Conservation (phyloP, 768 basidiomycete species). For the Suillus sp. region DNA sequence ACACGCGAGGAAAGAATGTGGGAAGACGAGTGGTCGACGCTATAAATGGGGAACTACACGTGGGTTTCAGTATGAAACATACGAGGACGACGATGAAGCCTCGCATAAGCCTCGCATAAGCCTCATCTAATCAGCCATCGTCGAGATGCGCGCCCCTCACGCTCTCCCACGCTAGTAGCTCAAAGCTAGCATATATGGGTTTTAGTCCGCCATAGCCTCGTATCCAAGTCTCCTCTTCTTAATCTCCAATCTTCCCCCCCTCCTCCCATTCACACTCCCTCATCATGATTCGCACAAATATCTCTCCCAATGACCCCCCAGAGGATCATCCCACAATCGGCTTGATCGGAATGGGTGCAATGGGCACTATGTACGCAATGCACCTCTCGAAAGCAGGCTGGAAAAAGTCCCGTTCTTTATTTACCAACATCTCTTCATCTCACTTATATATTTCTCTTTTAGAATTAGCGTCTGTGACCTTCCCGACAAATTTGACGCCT, state of each 20-base stretch:
- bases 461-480: constrained; percentile 92
- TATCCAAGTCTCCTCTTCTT: neutral
- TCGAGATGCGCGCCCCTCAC: neutral
- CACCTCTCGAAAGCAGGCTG: constrained; percentile 80
- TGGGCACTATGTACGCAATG: constrained; percentile 93
- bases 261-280: neutral
- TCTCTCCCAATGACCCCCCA: constrained; percentile 37
- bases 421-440: constrained; percentile 22
- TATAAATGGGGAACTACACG: no score
- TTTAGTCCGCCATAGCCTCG: neutral
- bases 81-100: no score
- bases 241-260: no score
- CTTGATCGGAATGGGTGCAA: constrained; percentile 95
- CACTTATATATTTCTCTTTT: constrained; percentile 2
- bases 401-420: constrained; percentile 57
- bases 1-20: neutral
- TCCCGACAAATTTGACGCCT: constrained; percentile 67
- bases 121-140: neutral
- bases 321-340: constrained; percentile 78
- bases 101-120: neutral
- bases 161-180: constrained; percentile 1
- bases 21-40: no score
- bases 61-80: no score
- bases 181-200: neutral
- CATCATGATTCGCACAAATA: constrained; percentile 27